phyloP scores from a whole-genome alignment of 441 rosid genomes.

The Dalechampia spathulata region DNA sequence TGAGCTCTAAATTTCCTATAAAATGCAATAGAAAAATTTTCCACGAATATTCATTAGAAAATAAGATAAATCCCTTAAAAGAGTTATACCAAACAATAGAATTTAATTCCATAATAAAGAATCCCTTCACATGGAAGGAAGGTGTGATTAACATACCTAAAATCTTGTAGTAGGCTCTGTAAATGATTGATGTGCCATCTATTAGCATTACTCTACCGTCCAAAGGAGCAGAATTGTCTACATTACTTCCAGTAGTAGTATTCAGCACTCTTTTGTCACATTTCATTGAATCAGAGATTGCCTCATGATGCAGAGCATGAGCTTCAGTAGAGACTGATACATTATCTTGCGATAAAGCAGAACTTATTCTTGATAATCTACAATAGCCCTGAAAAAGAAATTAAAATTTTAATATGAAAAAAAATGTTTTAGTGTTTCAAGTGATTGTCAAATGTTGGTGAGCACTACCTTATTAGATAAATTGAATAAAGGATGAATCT shows the following conservation, averaged over 20 bases:
- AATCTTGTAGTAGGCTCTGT: constrained; percentile 95
- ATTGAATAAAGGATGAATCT: constrained; percentile 10
- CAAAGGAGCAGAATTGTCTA: constrained; percentile 18
- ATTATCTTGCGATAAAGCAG: constrained; percentile 23
- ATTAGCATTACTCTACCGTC: constrained; percentile 86
- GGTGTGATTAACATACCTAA: constrained; percentile 41
- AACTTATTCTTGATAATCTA: constrained; percentile 27
- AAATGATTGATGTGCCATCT: constrained; percentile 91
- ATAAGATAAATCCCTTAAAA: too few relatives aligned
- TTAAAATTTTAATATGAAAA: neutral
- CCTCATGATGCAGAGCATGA: constrained; percentile 14
- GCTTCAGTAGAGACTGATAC: constrained; percentile 24
- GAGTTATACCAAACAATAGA: neutral
- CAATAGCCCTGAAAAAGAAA: constrained; percentile 34
- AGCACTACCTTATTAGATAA: constrained; percentile 26
- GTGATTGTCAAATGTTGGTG: neutral
- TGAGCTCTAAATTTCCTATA: too few relatives aligned
- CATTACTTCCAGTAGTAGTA: constrained; percentile 13
- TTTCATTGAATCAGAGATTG: constrained; percentile 23
- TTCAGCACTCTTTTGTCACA: constrained; percentile 28
- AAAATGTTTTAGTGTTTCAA: too few relatives aligned
- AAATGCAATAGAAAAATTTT: too few relatives aligned
- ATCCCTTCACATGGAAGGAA: too few relatives aligned
- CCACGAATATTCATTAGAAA: too few relatives aligned
- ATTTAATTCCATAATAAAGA: too few relatives aligned